Evolutionary conservation across 225 moss, liverwort and hornwort species (phyloP), one percentile per base, ranked within the genome.

Genomic region (Sphagnum contortum): DNA sequence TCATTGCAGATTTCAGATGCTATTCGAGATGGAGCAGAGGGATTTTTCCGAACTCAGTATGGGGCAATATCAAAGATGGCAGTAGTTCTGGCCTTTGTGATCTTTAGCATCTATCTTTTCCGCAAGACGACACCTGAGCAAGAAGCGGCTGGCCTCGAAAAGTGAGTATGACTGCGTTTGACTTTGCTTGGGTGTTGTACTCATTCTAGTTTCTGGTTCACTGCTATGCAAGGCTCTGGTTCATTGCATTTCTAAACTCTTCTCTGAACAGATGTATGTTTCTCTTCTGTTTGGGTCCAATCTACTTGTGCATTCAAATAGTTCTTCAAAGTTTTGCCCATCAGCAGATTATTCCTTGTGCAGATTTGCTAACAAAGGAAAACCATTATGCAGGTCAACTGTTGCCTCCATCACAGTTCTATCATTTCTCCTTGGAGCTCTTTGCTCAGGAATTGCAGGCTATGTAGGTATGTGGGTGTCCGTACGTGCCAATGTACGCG

Each of bases 381-480:
- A 52, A 52, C 52, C 9, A 5, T 52, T 9, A 52, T 70, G 44
- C 80, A 94, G 90, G 85, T 85, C 85, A 47, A 79, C 87, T 47
- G 66, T 98, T 70, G 96, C 92, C 45, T 81, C 87, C 64, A 93
- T 92, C 53, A 92, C 93, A 48, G 93, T 89, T 46, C 73, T 95
- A 54, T 95, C 96, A 53, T 98, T 98, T 67, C 79, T 92, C 72
- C 79, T 98, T 10, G 96, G 96, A 73, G 96, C 96, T 68, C 62
- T 98, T 65, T 98, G 96, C 72, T 98, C 93, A 46, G 96, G 92
- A 6, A 85, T 98, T 70, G 96, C 96, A 3, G 93, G 93, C 12
- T 98, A 88, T 29, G 83, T 90, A 72, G 96, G 96, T 6, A 98
- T 98, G 96, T 98, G 96, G 93, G 96, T 98, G 65, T 92, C 96